Percentiles rank a stretch among this genome's conserved stretches.
phyloP scores from a whole-genome alignment of 805 yeast species.

The Saccharomycopsis olivae region DNA sequence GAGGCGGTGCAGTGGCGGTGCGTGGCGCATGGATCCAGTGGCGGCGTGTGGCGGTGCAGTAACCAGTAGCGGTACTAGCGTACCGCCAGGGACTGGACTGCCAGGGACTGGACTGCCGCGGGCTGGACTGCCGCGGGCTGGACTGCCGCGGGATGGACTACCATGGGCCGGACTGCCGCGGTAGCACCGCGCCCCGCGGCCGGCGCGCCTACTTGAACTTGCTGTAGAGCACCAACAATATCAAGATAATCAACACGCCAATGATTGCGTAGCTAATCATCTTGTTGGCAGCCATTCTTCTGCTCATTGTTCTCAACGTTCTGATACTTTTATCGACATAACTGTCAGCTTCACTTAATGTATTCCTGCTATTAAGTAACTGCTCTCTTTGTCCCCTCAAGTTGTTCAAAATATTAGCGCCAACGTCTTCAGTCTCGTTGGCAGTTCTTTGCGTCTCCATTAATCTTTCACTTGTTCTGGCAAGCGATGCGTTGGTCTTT shows the following conservation, averaged over 20 bases:
- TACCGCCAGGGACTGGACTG: no score
- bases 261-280: slow-evolving; percentile 86
- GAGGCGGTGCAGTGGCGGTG: no score
- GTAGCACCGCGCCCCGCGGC: no score
- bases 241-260: slow-evolving; percentile 72
- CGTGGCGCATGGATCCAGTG: no score
- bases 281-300: slow-evolving; percentile 86
- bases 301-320: slow-evolving; percentile 83
- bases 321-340: slow-evolving; percentile 84
- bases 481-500: slow-evolving; percentile 68
- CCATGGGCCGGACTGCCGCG: no score
- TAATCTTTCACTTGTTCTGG: slow-evolving; percentile 71
- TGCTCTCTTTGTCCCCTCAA: slow-evolving; percentile 91
- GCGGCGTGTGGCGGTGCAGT: no score
- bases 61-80: no score
- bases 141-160: no score
- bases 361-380: slow-evolving; percentile 72
- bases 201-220: slow-evolving; percentile 66
- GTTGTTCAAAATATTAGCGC: slow-evolving; percentile 82
- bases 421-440: slow-evolving; percentile 82
- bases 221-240: slow-evolving; percentile 71
- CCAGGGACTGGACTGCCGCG: no score
- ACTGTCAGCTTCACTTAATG: slow-evolving; percentile 80
- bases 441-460: slow-evolving; percentile 86
- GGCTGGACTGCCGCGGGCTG: no score